Evolutionary conservation across 1,284 basidiomycete genomes (phyloP), one percentile per base, ranked within the genome.

Genomic region (Pseudozyma thailandica): DNA sequence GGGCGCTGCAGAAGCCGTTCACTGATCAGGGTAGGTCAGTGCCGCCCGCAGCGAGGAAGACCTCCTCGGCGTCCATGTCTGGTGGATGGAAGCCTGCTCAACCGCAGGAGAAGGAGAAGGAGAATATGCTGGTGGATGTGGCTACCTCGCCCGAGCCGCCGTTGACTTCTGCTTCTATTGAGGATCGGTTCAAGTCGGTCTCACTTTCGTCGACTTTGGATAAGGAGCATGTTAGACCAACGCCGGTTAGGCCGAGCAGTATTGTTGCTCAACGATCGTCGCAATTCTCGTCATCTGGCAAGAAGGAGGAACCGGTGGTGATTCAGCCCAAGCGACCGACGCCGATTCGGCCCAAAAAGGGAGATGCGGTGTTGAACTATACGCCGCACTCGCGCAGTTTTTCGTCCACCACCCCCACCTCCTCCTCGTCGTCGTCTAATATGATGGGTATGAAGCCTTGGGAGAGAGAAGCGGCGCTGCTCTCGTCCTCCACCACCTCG

Each of bases 391-490:
- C 49, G 53, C 12, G 39, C 50, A 16, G n/a, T n/a, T n/a, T n/a
- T 33, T 41, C 33, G 2, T 3, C 13, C 16, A 21, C 13, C 30
- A 5, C 39, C 39, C 7, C 20, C 39, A 21, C 20, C 16, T n/a
- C 39, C 37, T 31, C 30, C 15, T 31, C 30, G 7, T 31, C 38
- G 38, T n/a, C 33, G 15, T 41, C 38, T 21, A 31, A 26, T 16
- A 23, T 27, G 35, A 21, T 25, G 20, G 43, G 55, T 2, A 33
- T 75, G 30, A 78, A 78, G 27, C 76, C 76, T 6, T 78, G 76
- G 76, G 76, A 78, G 45, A 12, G 72, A 1, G 76, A 78, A 49
- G 76, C 76, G 0, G 72, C 61, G 2, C 51, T 69, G 6, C n/a
- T n/a, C n/a, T n/a, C n/a, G n/a, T 38, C 60, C 0, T 72, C 59